Base-by-base conservation (phyloP, 2,329 filamentous ascomycete genomes). In the Plenodomus biglobosus region DNA sequence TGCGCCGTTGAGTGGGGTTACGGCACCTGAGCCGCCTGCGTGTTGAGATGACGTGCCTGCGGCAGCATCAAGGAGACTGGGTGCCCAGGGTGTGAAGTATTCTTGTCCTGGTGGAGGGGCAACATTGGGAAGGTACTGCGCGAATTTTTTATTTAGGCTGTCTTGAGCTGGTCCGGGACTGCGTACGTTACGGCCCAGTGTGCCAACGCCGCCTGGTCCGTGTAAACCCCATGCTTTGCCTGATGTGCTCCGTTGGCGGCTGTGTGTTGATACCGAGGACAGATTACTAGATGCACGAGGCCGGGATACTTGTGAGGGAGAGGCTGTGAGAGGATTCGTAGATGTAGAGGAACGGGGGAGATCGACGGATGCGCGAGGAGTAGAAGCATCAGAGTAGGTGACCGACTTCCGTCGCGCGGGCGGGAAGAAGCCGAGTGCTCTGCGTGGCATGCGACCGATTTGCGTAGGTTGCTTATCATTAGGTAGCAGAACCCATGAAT, bases 351-450 rank as follows among this genome's bases (percentile, higher is more conserved):
- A 73, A 44, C 79, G 80, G 11, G 79, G 76, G 8, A 85, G 62
- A 48, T 88, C 86, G 34, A 85, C 71, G 32, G 85, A 88, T 38
- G 81, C 79, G 17, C 83, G 81, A 7, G 88, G 87, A 2, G 86
- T 90, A 83, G 42, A 85, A 58, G 74, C 73, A 52, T 75, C 76
- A 2, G 88, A 87, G 43, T 81, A 80, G 1, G 85, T 85, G 60
- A 81, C 77, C 54, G 88, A 94, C 85, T 94, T 94, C 84, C 92
- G 90, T 66, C 91, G 81, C 17, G 91, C 83, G 7, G 92, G 92
- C 2, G 92, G 92, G 65, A 97, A 97, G 73, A 92, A 97, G 19
- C 92, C 92, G 38, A 96, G 80, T 2, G 87, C 82, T 72, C 86
- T 85, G 48, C 89, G 85, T 18, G 90, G 85, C 48, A 97, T 84